These are phyloP conservation scores for Phytophthora uliginosa DNA, from an alignment of 352 stramenopile genomes.

Conservation along the genomic window DNA sequence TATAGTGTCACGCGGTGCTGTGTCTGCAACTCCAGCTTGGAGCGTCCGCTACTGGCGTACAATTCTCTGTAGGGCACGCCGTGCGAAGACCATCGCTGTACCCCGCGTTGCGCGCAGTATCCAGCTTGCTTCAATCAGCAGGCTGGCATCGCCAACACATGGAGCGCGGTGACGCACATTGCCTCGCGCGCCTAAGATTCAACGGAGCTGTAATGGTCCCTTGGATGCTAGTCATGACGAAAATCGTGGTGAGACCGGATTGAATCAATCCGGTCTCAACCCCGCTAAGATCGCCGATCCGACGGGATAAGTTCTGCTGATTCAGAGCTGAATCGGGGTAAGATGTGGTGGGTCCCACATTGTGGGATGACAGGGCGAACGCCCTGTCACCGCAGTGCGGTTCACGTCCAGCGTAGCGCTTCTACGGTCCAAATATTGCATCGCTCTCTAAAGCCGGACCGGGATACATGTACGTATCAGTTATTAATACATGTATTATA, in stretches of 20 bases:
- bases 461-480: too few relatives aligned
- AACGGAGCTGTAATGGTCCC: neutral
- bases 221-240: constrained; percentile 17
- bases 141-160: neutral
- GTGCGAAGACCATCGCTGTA: neutral
- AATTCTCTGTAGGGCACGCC: too few relatives aligned
- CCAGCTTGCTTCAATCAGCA: neutral
- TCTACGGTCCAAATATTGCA: constrained; percentile 24
- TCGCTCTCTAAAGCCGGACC: neutral
- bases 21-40: neutral
- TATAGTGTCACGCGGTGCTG: constrained; percentile 16
- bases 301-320: constrained; percentile 4
- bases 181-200: constrained; percentile 7
- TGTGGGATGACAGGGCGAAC: too few relatives aligned
- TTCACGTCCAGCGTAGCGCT: constrained; percentile 2
- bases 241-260: constrained; percentile 25
- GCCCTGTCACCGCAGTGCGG: too few relatives aligned
- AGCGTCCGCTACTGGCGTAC: too few relatives aligned
- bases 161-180: neutral
- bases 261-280: too few relatives aligned
- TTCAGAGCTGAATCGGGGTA: neutral
- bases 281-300: constrained; percentile 6
- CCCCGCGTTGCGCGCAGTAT: neutral
- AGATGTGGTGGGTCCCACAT: too few relatives aligned
- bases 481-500: too few relatives aligned